Conservation (phyloP, 176 grass and related monocot genomes). For the Hsuehochloa calcarea region DNA sequence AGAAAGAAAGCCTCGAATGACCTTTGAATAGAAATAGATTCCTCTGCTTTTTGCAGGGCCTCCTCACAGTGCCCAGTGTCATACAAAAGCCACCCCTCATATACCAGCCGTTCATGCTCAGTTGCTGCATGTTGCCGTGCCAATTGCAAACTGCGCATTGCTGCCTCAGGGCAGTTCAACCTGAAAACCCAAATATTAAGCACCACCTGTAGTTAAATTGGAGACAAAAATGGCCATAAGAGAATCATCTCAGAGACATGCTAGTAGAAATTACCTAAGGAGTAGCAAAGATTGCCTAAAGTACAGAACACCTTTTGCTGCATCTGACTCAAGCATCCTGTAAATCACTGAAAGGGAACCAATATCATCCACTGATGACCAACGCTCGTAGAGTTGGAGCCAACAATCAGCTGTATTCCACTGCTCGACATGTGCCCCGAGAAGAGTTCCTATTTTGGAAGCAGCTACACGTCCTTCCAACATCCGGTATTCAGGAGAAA, state of each 20-base stretch:
- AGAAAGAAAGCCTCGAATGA: constrained; percentile 99
- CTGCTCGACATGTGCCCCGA: constrained; percentile 74
- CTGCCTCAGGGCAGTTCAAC: constrained; percentile 86
- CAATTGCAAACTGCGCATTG: constrained; percentile 87
- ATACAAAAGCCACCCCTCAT: constrained; percentile 93
- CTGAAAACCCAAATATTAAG: constrained; percentile 43
- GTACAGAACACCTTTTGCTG: constrained; percentile 76
- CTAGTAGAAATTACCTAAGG: constrained; percentile 62
- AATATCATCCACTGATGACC: constrained; percentile 90
- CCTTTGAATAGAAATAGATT: constrained; percentile 82
- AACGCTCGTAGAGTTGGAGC: constrained; percentile 87
- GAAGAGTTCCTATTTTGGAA: constrained; percentile 69
- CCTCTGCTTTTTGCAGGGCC: constrained; percentile 77
- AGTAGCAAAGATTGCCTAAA: constrained; percentile 97
- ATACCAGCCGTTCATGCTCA: constrained; percentile 76
- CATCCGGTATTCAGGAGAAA: constrained; percentile 75
- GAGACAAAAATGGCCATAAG: constrained; percentile 3
- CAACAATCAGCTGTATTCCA: constrained; percentile 94
- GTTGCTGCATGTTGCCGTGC: constrained; percentile 65
- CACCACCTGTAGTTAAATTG: constrained; percentile 2
- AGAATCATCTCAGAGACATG: constrained; percentile 17
- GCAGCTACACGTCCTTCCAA: constrained; percentile 85
- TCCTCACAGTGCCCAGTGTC: constrained; percentile 88
- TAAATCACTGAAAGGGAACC: constrained; percentile 90
- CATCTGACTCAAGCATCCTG: constrained; percentile 90